phyloP scores from a whole-genome alignment of 208 protist species.

The Novymonas esmeraldas region DNA sequence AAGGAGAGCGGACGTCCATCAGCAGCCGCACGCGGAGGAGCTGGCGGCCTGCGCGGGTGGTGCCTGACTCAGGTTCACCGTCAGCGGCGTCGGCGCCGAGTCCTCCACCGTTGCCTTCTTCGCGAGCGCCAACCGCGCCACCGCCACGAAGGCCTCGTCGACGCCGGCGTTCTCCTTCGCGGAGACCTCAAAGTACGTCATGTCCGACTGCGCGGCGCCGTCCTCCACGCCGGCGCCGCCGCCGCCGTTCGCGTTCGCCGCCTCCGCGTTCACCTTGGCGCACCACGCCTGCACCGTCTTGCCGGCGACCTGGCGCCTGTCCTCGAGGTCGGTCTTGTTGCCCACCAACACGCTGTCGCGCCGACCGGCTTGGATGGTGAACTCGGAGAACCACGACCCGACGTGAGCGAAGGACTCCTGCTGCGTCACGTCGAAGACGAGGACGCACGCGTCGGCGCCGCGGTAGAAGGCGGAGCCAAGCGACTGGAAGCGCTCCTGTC shows the following conservation, averaged over 20 bases:
- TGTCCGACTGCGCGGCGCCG: slow-evolving; percentile 42
- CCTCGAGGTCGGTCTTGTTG: slow-evolving; percentile 99
- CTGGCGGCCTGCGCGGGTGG: slow-evolving; percentile 25
- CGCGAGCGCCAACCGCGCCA: slow-evolving; percentile 73
- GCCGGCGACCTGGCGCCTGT: slow-evolving; percentile 91
- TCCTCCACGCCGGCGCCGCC: slow-evolving; percentile 12
- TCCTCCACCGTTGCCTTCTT: slow-evolving; percentile 70
- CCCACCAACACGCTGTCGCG: slow-evolving; percentile 99
- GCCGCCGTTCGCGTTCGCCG: slow-evolving; percentile 39
- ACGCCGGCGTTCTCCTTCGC: slow-evolving; percentile 98
- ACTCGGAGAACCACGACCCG: slow-evolving; percentile 98
- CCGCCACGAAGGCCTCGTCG: slow-evolving; percentile 96
- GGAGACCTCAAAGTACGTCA: slow-evolving; percentile 98
- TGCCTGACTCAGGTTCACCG: slow-evolving; percentile 65
- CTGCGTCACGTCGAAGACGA: slow-evolving; percentile 91
- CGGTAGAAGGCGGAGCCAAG: slow-evolving; percentile 99
- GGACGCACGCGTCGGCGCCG: slow-evolving; percentile 97
- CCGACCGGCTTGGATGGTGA: slow-evolving; percentile 95
- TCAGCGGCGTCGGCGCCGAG: slow-evolving; percentile 60
- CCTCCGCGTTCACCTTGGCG: slow-evolving; percentile 67
- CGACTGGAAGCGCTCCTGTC: slow-evolving; percentile 99
- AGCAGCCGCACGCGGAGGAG: slow-evolving; percentile 32
- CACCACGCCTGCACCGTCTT: slow-evolving; percentile 97
- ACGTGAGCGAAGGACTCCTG: slow-evolving; percentile 88
- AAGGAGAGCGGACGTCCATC: neutral